Conservation (phyloP, 192 early-diverging fungal species). For the Pilaira anomala region DNA sequence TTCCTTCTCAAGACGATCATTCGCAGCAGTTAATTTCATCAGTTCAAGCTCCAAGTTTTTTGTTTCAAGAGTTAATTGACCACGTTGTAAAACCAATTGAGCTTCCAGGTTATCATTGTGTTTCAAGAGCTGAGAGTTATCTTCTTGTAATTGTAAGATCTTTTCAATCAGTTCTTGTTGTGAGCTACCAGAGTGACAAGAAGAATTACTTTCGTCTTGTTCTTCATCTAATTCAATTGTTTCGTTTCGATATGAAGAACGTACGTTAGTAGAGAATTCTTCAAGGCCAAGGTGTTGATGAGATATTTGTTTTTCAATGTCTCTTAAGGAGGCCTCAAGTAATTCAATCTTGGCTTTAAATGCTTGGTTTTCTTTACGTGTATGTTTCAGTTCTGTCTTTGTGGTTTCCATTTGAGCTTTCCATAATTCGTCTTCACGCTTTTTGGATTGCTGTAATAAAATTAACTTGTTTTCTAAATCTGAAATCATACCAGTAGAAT, state of each 20-base stretch:
- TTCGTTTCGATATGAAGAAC: neutral
- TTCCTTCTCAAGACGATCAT: constrained; percentile 38
- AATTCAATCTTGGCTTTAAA: neutral
- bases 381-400: neutral
- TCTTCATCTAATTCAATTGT: constrained; percentile 1
- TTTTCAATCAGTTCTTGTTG: constrained; percentile 21
- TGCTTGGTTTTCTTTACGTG: neutral
- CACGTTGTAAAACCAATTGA: constrained; percentile 25
- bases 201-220: neutral
- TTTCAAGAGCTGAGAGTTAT: constrained; percentile 30
- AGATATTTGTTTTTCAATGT: neutral
- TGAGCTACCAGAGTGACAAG: neutral
- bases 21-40: constrained; percentile 32
- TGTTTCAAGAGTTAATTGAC: constrained; percentile 21
- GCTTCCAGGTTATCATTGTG: constrained; percentile 31
- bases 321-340: neutral
- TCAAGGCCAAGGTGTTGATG: neutral
- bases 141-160: constrained; percentile 17
- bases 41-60: constrained; percentile 31
- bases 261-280: neutral
- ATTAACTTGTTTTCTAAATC: constrained; percentile 12
- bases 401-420: constrained; percentile 7
- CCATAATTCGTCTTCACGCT: neutral
- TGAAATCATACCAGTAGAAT: constrained; percentile 8
- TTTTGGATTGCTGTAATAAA: neutral